These are phyloP conservation scores for Dioscorea alata DNA, from an alignment of 106 monocot genomes.

Conservation along the genomic window DNA sequence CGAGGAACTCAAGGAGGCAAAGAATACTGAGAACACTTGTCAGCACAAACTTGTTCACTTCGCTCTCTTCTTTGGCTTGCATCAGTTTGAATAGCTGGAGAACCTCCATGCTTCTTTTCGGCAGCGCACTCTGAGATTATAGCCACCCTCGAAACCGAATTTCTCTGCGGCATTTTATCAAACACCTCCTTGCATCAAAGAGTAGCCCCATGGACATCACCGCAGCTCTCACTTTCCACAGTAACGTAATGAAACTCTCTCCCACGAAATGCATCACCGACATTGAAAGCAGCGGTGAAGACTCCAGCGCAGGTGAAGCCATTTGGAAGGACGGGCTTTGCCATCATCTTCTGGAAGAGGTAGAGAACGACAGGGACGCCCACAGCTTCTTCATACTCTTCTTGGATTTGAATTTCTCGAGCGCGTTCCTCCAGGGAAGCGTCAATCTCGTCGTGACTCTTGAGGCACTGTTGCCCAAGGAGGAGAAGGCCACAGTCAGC, in stretches of 20 bases:
- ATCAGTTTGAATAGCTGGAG: constrained; percentile 39
- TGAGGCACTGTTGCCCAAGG: too few species aligned
- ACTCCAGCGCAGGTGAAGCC: constrained; percentile 55
- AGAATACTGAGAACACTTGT: constrained; percentile 50
- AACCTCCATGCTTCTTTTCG: constrained; percentile 24
- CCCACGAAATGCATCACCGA: background rate
- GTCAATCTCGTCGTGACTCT: too few species aligned
- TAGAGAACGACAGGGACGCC: background rate
- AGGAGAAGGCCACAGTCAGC: too few species aligned
- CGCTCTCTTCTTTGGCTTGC: constrained; percentile 12
- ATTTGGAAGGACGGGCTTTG: too few species aligned
- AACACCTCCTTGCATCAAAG: constrained; percentile 39
- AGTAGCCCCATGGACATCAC: constrained; percentile 41
- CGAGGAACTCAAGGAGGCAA: constrained; percentile 21
- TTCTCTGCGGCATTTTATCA: too few species aligned
- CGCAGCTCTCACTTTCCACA: constrained; percentile 31
- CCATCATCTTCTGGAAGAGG: constrained; percentile 37
- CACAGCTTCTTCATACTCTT: too few species aligned
- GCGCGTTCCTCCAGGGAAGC: too few species aligned
- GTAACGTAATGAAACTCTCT: constrained; percentile 44
- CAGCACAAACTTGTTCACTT: constrained; percentile 47
- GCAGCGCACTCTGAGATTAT: constrained; percentile 52
- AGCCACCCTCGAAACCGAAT: constrained; percentile 54
- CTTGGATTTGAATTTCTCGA: too few species aligned
- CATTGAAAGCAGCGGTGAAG: constrained; percentile 31